Evolutionary conservation across 768 basidiomycete species (phyloP).

Genomic region (Lyophyllum semitale): DNA sequence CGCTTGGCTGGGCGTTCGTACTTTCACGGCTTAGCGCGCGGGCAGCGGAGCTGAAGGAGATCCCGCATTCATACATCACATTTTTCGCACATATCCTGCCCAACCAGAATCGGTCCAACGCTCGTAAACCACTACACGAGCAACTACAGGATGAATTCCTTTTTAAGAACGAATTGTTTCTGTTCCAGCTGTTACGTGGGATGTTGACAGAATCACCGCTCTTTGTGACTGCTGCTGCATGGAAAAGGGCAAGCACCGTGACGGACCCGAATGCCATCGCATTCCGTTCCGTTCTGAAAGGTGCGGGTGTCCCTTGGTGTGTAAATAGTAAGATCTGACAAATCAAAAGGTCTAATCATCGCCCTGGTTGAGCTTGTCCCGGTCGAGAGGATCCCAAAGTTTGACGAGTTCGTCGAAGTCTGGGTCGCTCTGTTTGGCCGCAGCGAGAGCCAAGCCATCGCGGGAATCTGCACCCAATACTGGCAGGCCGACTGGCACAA

Average conservation of each 20-base stretch:
- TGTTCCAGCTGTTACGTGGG: conserved; percentile 58
- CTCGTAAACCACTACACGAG: conserved; percentile 53
- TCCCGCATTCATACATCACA: conserved; percentile 53
- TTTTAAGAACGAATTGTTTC: conserved; percentile 59
- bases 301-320: conserved; percentile 45
- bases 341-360: conserved; percentile 78
- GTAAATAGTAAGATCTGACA: too few relatives aligned
- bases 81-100: conserved; percentile 59
- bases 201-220: conserved; percentile 71
- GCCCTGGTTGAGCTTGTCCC: conserved; percentile 73
- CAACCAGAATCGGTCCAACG: conserved; percentile 50
- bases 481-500: conserved; percentile 80
- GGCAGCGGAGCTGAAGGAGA: conserved; percentile 46
- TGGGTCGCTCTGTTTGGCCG: conserved; percentile 83
- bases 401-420: conserved; percentile 68
- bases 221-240: conserved; percentile 74
- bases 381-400: conserved; percentile 77
- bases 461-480: conserved; percentile 75
- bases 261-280: conserved; percentile 79
- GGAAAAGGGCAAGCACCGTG: conserved; percentile 66
- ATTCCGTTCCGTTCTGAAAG: conserved; percentile 83
- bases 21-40: conserved; percentile 61
- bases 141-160: conserved; percentile 60
- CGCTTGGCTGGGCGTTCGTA: conserved; percentile 85
- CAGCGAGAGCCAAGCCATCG: conserved; percentile 64